phyloP scores from a whole-genome alignment of 257 asterid genomes.

The Anisodus tanguticus region DNA sequence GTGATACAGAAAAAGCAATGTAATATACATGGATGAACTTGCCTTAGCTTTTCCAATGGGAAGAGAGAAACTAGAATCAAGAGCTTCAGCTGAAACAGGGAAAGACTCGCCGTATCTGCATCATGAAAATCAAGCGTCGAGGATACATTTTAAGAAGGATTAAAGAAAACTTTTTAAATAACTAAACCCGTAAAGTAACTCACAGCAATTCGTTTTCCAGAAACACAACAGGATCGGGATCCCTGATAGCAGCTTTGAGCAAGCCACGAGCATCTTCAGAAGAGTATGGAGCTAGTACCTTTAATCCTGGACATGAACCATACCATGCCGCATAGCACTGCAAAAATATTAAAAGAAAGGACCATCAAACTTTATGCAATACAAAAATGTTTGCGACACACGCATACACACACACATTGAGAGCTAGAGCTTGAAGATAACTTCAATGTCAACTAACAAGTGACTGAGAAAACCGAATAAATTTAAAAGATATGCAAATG shows the following conservation, averaged over 20 bases:
- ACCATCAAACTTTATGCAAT: conserved; percentile 19
- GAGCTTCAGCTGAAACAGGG: conserved; percentile 76
- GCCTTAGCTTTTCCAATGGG: conserved; percentile 98
- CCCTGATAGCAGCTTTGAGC: conserved; percentile 94
- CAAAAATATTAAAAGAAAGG: conserved; percentile 30
- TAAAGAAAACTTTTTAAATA: not conserved
- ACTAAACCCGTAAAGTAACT: conserved; percentile 33
- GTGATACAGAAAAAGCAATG: conserved; percentile 25
- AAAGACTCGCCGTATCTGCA: conserved; percentile 83
- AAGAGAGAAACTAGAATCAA: conserved; percentile 78
- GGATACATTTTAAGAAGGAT: not conserved
- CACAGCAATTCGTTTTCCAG: conserved; percentile 90
- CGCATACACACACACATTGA: not conserved
- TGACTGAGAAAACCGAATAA: conserved; percentile 16
- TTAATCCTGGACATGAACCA: conserved; percentile 78
- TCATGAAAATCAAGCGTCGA: conserved; percentile 29
- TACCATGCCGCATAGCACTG: conserved; percentile 97
- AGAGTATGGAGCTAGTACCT: conserved; percentile 84
- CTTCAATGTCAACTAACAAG: not conserved
- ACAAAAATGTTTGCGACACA: not conserved
- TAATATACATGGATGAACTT: not conserved
- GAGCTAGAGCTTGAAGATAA: conserved; percentile 4
- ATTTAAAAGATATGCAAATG: not conserved
- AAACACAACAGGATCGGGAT: conserved; percentile 89
- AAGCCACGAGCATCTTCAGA: conserved; percentile 97